Conservation (phyloP, 1,139 yeast species). For the Komagataea norvegica region DNA sequence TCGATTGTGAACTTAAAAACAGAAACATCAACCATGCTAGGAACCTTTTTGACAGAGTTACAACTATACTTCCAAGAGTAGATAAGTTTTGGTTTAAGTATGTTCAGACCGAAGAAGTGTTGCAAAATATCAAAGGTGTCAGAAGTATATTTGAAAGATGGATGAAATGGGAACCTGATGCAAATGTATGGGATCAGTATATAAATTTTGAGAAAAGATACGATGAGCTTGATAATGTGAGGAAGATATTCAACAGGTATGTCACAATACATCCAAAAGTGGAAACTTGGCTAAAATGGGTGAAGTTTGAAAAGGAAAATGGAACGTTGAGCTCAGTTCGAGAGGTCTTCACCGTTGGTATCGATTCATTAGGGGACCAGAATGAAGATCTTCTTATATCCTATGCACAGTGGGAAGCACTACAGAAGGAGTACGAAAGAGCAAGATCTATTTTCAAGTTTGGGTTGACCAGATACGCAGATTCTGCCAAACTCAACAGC, state of each 20-base stretch:
- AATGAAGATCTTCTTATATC: conserved; percentile 38
- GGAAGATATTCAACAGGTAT: conserved; percentile 54
- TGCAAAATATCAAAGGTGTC: conserved; percentile 60
- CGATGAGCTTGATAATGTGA: conserved; percentile 49
- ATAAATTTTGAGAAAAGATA: conserved; percentile 64
- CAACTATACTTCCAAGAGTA: conserved; percentile 66
- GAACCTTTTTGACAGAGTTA: conserved; percentile 76
- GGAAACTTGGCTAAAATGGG: conserved; percentile 65
- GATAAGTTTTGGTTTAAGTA: conserved; percentile 86
- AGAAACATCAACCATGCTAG: conserved; percentile 85
- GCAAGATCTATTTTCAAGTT: conserved; percentile 57
- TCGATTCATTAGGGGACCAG: conserved; percentile 43
- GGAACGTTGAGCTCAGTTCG: conserved; percentile 49
- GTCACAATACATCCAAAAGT: conserved; percentile 49
- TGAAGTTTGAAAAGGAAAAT: conserved; percentile 51
- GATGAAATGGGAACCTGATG: conserved; percentile 64
- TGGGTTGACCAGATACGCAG: conserved; percentile 46
- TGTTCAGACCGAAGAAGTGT: conserved; percentile 75
- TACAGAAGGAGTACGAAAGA: conserved; percentile 59
- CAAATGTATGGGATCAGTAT: conserved; percentile 71
- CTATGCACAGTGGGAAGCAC: conserved; percentile 76
- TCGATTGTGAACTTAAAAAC: conserved; percentile 69
- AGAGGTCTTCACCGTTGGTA: conserved; percentile 62
- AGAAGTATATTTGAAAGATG: conserved; percentile 72
- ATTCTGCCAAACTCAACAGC: conserved; percentile 39